Evolutionary conservation across 805 yeast genomes (phyloP), one percentile per base, ranked within the genome.

Genomic region (Schwanniomyces yamadae): DNA sequence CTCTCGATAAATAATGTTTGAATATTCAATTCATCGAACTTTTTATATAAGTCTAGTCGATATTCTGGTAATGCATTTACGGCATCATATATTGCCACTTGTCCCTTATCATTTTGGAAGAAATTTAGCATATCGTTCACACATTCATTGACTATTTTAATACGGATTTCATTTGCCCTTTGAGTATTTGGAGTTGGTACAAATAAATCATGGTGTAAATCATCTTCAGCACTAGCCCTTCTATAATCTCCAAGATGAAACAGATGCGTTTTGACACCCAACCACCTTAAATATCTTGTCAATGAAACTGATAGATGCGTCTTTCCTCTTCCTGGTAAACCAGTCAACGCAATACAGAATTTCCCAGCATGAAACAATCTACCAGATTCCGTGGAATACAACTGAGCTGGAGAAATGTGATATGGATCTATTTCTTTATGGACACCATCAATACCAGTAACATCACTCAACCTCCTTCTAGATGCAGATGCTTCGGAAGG

Each of bases 1-100:
- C 93, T 82, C 62, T 93, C 99, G 40, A 93, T 88, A 58, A 90
- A 93, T 36, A 93, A 59, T 18, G 84, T 83, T 57, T 84, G 90
- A 39, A 90, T 81, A 45, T 79, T 78, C 41, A 74, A 66, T 28
- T 66, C 63, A 6, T 67, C 63, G 49, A 91, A 79, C 39, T 61
- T 60, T 22, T 71, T 69, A 18, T 74, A 75, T 24, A 91, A 61
- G 20, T 73, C 75, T 6, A 69, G 50, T 48, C 99, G 73, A 46
- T 82, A 84, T 33, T 73, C 70, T 14, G 82, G 77, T 31, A 83
- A 65, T 5, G 93, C 95, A 57, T 93, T 93, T 33, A 93, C 84
- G 0, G 98, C 98, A 61, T 93, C 99, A 60, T 86, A 93, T 15
- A 93, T 86, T 4, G 95, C 99, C 21, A 93, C 87, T 63, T 93